Base-by-base conservation (phyloP, 169 alveolate genomes). In the Babesia divergens region DNA sequence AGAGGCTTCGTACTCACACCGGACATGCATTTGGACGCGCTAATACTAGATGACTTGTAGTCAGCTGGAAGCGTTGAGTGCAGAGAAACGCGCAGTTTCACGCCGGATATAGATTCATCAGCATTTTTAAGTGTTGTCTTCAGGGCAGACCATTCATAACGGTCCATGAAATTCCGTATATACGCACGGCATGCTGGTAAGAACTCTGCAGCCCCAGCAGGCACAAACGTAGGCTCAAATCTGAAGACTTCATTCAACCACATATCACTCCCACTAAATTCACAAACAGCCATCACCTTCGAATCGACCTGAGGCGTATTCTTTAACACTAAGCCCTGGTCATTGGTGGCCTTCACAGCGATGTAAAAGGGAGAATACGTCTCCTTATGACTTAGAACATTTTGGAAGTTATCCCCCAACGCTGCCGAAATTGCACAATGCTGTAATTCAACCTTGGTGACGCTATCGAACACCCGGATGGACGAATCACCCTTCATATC, bases 371-470 rank as follows among this genome's bases (percentile, higher is more conserved):
- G 66, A 16, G 29, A 40, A 42, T 66, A n/a, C 11, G 32, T 34
- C 56, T 66, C 77, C 58, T 40, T 49, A 56, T 49, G 20, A 16
- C 31, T 32, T 0, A 62, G 18, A 14, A 18, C 16, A 14, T 6
- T 26, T 22, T 11, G 13, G 46, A 62, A 62, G 5, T 26, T 31
- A 5, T 44, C 34, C 1, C 43, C 22, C 37, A 14, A 4, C 42
- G 18, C 6, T 4, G 28, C 69, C 7, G 52, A 44, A 32, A 7
- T 22, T 0, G 37, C 67, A 13, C 16, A 28, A n/a, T 50, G 54
- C 56, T 66, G 65, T 43, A 29, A 58, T 46, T 70, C 82, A 43
- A 70, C 70, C 35, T n/a, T 38, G 31, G 72, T 14, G 11, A 70
- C 64, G 43, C 18, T 28, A 29, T 54, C 74, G 13, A 43, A 24